phyloP scores from a whole-genome alignment of 345 rosid species.

The Lepidium africanum region DNA sequence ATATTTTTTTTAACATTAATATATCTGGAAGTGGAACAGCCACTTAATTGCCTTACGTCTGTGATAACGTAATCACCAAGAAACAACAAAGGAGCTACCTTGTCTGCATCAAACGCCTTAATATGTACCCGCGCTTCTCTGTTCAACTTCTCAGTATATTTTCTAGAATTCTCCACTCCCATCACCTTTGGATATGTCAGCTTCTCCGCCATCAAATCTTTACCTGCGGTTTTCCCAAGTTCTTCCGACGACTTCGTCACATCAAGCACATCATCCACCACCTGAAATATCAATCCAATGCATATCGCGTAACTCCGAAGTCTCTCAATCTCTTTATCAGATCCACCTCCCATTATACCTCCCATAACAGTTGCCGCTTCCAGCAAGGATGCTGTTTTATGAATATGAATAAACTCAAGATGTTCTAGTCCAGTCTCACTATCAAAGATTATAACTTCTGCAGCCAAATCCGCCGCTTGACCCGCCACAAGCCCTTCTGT shows the following conservation, averaged over 20 bases:
- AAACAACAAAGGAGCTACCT: slow-evolving; percentile 55
- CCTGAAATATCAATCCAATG: slow-evolving; percentile 69
- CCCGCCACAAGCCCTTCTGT: slow-evolving; percentile 71
- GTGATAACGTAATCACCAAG: slow-evolving; percentile 49
- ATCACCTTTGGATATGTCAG: slow-evolving; percentile 59
- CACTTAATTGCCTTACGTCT: no score
- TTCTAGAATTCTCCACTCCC: slow-evolving; percentile 53
- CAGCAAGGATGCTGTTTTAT: slow-evolving; percentile 60
- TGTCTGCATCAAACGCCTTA: slow-evolving; percentile 38
- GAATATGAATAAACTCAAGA: slow-evolving; percentile 66
- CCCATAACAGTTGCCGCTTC: slow-evolving; percentile 57
- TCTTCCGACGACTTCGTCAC: slow-evolving; percentile 65
- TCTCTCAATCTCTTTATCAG: slow-evolving; percentile 50
- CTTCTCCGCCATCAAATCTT: slow-evolving; percentile 54
- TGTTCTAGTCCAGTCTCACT: slow-evolving; percentile 32
- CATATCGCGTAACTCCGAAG: slow-evolving; percentile 51
- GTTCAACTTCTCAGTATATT: slow-evolving; percentile 44
- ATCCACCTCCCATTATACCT: slow-evolving; percentile 62
- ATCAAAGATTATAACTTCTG: slow-evolving; percentile 32
- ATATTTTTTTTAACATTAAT: background rate
- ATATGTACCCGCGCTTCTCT: slow-evolving; percentile 46
- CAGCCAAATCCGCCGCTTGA: slow-evolving; percentile 52
- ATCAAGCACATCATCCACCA: slow-evolving; percentile 79
- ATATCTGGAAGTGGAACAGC: no score
- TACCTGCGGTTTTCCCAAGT: slow-evolving; percentile 63